Evolutionary conservation across 2,329 filamentous ascomycete genomes (phyloP), one percentile per base, ranked within the genome.

Genomic region (Xylariaceae sp.): DNA sequence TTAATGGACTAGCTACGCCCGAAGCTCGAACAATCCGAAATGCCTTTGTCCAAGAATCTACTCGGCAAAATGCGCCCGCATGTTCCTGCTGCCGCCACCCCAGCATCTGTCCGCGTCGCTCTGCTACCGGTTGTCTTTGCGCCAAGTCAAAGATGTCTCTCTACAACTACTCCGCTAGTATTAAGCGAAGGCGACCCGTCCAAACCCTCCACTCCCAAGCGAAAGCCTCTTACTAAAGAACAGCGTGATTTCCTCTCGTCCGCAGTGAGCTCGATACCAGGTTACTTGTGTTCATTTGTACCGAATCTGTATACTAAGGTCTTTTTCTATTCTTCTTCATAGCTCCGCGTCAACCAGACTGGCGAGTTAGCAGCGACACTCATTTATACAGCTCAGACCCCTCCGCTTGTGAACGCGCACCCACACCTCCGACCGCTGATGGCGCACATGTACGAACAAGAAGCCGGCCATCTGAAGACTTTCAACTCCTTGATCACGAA

Each of bases 401-500:
- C 91, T 0, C 82, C 86, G n/a, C 75, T 97, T 50, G 78, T 90
- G 54, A 81, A 83, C 61, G 82, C 86, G 3, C 86, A 96, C 70
- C 92, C 94, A 1, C 88, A 96, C 68, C 84, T 99, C 19, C 86
- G 89, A 5, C 87, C 90, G 0, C 75, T 97, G 34, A 96, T 99
- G 90, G 83, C 86, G 65, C 94, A 97, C 79, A 99, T 99, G 94
- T 91, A 96, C 76, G 89, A 94, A 66, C 94, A 99, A 71, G 94
- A 99, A 76, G 90, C 83, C 9, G 87, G 84, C 6, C 94, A 99
- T 72, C 85, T 97, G 64, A 72, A 76, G 3, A 94, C 86, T 37
- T 99, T 97, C 80, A 95, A 96, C 72, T 66, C 76, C 2, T 80
- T 97, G 30, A 77, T 97, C 3, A 84, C 88, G 19, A 87, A 86